Percentiles rank a stretch among this genome's conserved stretches.
Evolutionary conservation across 164 flowering plant genomes (phyloP).

Genomic region (Magnolia changhungtana): DNA sequence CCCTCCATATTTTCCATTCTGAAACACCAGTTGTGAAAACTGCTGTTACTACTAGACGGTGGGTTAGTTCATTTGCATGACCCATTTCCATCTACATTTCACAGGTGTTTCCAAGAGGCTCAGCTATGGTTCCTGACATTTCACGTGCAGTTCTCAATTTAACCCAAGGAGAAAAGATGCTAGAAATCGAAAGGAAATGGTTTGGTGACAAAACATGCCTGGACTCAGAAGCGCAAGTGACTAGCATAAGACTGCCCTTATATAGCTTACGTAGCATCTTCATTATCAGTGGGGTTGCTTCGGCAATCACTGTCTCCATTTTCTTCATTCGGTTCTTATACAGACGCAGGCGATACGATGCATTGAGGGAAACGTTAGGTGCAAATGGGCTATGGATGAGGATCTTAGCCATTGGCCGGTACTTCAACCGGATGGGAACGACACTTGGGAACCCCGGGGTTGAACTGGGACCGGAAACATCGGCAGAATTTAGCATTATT

Average conservation of each 20-base stretch:
- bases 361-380: background rate
- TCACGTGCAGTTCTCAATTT: constrained; percentile 14
- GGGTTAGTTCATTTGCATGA: background rate
- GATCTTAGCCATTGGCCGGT: background rate
- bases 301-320: background rate
- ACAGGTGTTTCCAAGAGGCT: constrained; percentile 26
- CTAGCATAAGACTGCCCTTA: background rate
- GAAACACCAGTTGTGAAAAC: background rate
- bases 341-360: background rate
- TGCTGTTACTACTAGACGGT: too few relatives aligned
- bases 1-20: background rate
- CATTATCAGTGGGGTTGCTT: constrained; percentile 2
- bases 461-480: background rate
- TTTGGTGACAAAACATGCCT: background rate
- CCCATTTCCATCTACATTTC: background rate
- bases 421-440: background rate
- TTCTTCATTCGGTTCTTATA: background rate
- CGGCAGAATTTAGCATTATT: background rate
- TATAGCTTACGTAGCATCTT: constrained; percentile 6
- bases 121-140: constrained; percentile 20
- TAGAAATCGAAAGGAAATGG: background rate
- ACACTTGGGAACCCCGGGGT: background rate
- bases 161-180: constrained; percentile 13
- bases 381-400: background rate
- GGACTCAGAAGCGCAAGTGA: background rate